Conservation (phyloP, 495 filamentous ascomycete genomes). For the Penicillium herquei region DNA sequence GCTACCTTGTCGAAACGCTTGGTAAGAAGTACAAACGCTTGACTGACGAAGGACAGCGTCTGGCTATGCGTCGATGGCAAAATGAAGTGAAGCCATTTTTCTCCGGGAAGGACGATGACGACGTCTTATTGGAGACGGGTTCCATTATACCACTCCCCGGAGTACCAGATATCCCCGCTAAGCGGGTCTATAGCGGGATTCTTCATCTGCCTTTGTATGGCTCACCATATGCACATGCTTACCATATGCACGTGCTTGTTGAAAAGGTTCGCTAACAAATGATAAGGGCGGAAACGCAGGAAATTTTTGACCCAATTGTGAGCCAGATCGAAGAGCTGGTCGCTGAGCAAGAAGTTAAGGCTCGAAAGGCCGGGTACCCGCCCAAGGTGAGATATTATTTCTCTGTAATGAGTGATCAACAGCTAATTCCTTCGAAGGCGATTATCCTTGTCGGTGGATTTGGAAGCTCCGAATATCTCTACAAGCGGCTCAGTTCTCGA, state of each 20-base stretch:
- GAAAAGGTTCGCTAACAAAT: too few species aligned
- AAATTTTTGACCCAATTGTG: conserved; percentile 59
- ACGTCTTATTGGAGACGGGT: conserved; percentile 8
- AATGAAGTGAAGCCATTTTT: conserved; percentile 23
- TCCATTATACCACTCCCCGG: conserved; percentile 21
- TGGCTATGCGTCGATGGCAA: conserved; percentile 21
- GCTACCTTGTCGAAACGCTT: conserved; percentile 36
- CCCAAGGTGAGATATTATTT: conserved; percentile 16
- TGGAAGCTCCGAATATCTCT: conserved; percentile 66
- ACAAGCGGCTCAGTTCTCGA: conserved; percentile 47
- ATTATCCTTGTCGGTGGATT: conserved; percentile 74
- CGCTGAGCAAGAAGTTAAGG: conserved; percentile 52
- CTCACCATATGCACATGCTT: too few species aligned
- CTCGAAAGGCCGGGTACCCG: conserved; percentile 11
- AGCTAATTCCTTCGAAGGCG: conserved; percentile 21
- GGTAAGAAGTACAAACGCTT: conserved; percentile 16
- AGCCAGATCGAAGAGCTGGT: conserved; percentile 58
- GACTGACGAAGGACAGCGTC: background rate
- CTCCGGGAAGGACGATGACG: conserved; percentile 1
- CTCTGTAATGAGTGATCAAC: conserved; percentile 6
- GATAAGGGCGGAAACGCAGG: conserved; percentile 39
- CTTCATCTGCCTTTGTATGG: conserved; percentile 21
- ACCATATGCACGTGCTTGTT: too few species aligned
- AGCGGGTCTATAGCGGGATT: conserved; percentile 14
- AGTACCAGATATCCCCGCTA: conserved; percentile 7